Conservation (phyloP, 352 stramenopile genomes). For the Globisporangium cylindrosporum region DNA sequence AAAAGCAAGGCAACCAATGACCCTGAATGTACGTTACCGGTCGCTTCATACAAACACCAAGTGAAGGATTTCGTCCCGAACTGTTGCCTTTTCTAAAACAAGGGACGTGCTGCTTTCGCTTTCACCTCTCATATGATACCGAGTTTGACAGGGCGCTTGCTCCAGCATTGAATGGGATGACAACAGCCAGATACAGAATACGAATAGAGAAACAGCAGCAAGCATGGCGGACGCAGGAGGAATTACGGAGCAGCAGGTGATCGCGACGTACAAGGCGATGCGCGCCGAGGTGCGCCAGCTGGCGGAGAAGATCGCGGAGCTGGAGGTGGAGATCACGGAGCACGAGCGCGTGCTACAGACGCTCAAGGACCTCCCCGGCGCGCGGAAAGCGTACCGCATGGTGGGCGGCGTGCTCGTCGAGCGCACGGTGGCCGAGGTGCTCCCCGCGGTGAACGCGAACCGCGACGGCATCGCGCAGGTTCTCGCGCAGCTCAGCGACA, state of each 20-base stretch:
- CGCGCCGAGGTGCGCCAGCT: slow-evolving; percentile 79
- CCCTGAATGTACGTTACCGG: slow-evolving; percentile 84
- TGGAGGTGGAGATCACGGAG: slow-evolving; percentile 82
- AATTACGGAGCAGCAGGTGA: slow-evolving; percentile 84
- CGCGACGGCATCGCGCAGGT: slow-evolving; percentile 79
- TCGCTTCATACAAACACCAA: slow-evolving; percentile 48
- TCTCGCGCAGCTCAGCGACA: slow-evolving; percentile 68
- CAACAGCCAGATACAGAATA: background rate
- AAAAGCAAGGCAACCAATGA: slow-evolving; percentile 56
- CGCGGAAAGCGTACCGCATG: slow-evolving; percentile 93
- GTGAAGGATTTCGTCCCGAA: slow-evolving; percentile 13
- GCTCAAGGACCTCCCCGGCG: slow-evolving; percentile 60
- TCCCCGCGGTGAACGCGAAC: slow-evolving; percentile 89
- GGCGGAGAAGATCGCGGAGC: slow-evolving; percentile 80
- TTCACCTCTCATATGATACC: background rate
- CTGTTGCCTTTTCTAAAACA: background rate
- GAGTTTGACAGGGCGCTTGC: slow-evolving; percentile 9
- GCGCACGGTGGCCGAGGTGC: slow-evolving; percentile 94
- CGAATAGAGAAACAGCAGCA: slow-evolving; percentile 6
- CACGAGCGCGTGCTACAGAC: slow-evolving; percentile 84
- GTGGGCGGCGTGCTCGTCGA: slow-evolving; percentile 96
- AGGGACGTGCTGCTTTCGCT: background rate
- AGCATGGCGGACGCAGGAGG: slow-evolving; percentile 38
- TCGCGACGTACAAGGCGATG: slow-evolving; percentile 87
- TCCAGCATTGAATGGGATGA: slow-evolving; percentile 1